Conservation (phyloP, 306 rosid species). For the Geum urbanum region DNA sequence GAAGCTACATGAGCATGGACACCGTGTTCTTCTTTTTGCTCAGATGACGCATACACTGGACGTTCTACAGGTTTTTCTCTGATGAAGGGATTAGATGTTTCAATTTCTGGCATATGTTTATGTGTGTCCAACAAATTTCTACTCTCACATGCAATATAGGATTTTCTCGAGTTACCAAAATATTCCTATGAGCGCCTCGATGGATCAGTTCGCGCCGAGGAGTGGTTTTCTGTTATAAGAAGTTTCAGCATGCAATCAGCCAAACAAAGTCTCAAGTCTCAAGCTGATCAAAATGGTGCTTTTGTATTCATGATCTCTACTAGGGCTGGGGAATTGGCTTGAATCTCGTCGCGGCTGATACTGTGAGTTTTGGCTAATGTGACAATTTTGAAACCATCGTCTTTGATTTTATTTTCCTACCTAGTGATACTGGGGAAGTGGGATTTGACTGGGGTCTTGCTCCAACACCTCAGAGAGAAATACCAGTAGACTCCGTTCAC, state of each 20-base stretch:
- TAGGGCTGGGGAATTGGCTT: constrained; percentile 99
- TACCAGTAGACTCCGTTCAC: background rate
- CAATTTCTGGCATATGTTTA: background rate
- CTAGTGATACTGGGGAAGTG: background rate
- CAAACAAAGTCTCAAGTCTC: constrained; percentile 44
- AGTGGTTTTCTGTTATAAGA: constrained; percentile 95
- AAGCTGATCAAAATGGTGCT: constrained; percentile 50
- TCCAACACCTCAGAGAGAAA: background rate
- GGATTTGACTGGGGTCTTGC: background rate
- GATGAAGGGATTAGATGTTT: constrained; percentile 2
- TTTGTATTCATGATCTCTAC: constrained; percentile 91
- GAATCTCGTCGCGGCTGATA: constrained; percentile 94
- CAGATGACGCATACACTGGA: constrained; percentile 98
- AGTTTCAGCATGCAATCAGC: constrained; percentile 66
- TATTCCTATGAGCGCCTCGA: constrained; percentile 96
- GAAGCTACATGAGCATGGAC: constrained; percentile 68
- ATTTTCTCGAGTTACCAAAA: constrained; percentile 68
- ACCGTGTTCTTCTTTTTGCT: constrained; percentile 86
- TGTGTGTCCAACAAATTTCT: constrained; percentile 13
- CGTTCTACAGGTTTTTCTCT: constrained; percentile 64
- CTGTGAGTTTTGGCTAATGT: constrained; percentile 47
- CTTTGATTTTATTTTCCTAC: background rate
- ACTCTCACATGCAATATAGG: constrained; percentile 42
- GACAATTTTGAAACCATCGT: background rate
- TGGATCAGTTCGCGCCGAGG: constrained; percentile 97